Conservation (phyloP, 2,329 filamentous ascomycete genomes). For the Botrytis porri region DNA sequence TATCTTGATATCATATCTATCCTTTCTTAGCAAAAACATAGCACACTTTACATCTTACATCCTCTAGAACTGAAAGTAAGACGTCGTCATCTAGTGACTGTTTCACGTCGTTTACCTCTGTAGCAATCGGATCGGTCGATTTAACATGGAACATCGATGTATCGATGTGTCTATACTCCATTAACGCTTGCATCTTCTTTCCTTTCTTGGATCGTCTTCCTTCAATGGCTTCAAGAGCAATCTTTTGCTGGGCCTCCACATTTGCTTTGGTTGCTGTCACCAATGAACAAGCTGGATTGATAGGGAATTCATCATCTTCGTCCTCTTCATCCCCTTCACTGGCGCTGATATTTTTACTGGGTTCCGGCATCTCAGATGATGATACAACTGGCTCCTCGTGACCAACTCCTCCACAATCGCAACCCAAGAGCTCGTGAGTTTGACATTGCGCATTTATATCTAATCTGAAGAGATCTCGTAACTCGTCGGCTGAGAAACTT, state of each 20-base stretch:
- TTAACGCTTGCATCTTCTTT: constrained; percentile 48
- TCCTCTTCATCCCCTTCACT: constrained; percentile 28
- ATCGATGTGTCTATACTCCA: constrained; percentile 54
- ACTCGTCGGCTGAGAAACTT: constrained; percentile 63
- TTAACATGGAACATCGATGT: constrained; percentile 39
- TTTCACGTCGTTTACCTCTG: constrained; percentile 38
- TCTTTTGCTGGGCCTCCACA: constrained; percentile 45
- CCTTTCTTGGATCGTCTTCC: constrained; percentile 36
- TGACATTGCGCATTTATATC: constrained; percentile 60
- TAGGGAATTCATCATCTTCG: constrained; percentile 36
- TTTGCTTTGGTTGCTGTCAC: constrained; percentile 46
- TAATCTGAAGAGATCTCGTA: constrained; percentile 64
- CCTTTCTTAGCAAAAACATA: constrained; percentile 48
- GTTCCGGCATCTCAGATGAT: constrained; percentile 25
- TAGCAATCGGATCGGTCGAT: constrained; percentile 35
- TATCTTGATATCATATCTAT: constrained; percentile 2
- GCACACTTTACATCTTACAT: constrained; percentile 42
- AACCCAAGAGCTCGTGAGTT: constrained; percentile 66
- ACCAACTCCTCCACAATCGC: constrained; percentile 58
- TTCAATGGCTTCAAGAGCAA: constrained; percentile 38
- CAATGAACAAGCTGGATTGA: constrained; percentile 27
- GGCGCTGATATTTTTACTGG: constrained; percentile 13
- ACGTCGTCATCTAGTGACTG: constrained; percentile 49
- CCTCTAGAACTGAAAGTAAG: constrained; percentile 47
- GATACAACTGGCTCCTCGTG: constrained; percentile 21